Base-by-base conservation (phyloP, 2,329 filamentous ascomycete genomes). In the Fusarium sp. region DNA sequence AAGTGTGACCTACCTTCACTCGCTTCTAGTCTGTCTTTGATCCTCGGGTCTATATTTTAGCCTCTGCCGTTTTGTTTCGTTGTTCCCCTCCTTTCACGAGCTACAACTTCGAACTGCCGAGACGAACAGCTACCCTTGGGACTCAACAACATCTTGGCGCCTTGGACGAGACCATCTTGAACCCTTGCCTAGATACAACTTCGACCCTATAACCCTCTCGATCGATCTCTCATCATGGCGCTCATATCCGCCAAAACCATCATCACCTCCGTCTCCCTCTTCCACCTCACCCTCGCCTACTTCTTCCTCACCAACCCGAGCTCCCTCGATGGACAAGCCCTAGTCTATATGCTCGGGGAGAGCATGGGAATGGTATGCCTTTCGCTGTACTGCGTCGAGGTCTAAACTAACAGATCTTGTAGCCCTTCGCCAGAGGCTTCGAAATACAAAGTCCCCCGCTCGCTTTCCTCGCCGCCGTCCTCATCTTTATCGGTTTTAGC, bases 321-420 rank as follows among this genome's bases (percentile, higher is more conserved):
- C 70, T 87, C 89, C 50, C 87, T 98, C 78, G 91, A 93, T 58
- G 92, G 96, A 80, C 94, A 97, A 79, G 91, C 92, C 62, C 82
- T 97, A 25, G 94, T 98, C 57, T 94, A 91, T 76, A 89, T 98
- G 33, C 85, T 98, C 30, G 95, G 95, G 64, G 93, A 97, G 82
- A 91, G 94, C 63, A 94, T 97, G 91, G 90, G 92, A 76, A 89
- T 98, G 81, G 94, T 96, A 87, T 68, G 87, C 22, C n/a, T 22
- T 22, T 22, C 22, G 22, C 22, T 22, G 3, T 22, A 22, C 22
- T 22, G 22, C 22, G 22, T 22, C 22, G 22, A 22, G 22, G 2
- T 22, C 22, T 22, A 22, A 22, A 22, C 22, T 75, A 66, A 74
- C 57, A 14, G 4, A 12, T 10, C 22, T 22, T 22, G 0, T n/a